phyloP scores from a whole-genome alignment of 73 alveolate species.

The Urostyla sp. region DNA sequence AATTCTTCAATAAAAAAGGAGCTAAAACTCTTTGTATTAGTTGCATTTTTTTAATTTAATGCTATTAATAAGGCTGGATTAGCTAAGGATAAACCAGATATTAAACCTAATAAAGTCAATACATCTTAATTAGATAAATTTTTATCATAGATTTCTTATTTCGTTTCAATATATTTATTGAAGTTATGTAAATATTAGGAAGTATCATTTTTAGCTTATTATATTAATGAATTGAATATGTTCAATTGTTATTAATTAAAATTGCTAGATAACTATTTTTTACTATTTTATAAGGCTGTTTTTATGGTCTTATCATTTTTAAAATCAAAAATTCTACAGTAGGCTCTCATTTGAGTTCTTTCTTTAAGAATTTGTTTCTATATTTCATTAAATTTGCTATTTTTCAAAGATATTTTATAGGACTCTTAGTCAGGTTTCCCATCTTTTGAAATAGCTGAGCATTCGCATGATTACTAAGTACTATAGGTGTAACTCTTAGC shows the following conservation, averaged over 20 bases:
- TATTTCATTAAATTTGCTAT: slow-evolving; percentile 23
- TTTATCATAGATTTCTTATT: neutral
- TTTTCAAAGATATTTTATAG: slow-evolving; percentile 8
- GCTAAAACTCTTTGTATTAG: neutral
- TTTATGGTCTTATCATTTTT: slow-evolving; percentile 26
- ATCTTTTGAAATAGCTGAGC: neutral
- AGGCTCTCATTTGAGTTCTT: neutral
- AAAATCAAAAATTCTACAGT: neutral
- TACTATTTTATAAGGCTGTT: neutral
- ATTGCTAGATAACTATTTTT: neutral
- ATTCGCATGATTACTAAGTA: neutral
- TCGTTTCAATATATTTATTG: neutral
- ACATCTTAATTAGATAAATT: too few species aligned
- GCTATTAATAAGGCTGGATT: too few species aligned
- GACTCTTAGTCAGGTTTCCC: slow-evolving; percentile 6
- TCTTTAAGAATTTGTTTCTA: slow-evolving; percentile 14
- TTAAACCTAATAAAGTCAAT: too few species aligned
- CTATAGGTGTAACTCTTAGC: neutral
- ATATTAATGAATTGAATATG: neutral
- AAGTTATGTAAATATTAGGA: neutral
- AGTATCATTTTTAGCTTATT: neutral
- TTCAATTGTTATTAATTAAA: neutral
- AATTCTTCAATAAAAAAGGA: neutral
- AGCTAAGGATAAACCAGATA: too few species aligned
- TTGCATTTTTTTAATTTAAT: neutral